Conservation (phyloP, 1,284 basidiomycete species). For the Salmacisia buchloeana region DNA sequence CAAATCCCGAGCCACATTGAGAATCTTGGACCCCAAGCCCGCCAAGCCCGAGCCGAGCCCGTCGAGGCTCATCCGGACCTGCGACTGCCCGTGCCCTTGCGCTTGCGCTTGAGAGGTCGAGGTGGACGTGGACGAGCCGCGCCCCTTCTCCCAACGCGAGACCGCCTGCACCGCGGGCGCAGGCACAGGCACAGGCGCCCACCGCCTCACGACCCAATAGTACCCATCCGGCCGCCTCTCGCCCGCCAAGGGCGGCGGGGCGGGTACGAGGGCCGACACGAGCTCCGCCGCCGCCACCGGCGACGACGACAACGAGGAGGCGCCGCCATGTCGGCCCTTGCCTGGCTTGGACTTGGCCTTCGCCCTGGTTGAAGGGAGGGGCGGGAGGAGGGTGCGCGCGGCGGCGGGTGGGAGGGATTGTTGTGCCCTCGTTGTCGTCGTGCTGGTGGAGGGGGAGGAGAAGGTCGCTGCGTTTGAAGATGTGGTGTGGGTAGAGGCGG, state of each 20-base stretch:
- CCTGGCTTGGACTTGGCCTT: too few species aligned
- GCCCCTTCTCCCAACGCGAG: too few species aligned
- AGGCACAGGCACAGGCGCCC: constrained; percentile 18
- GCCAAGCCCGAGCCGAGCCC: background rate
- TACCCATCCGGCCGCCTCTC: constrained; percentile 34
- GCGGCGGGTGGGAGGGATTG: too few species aligned
- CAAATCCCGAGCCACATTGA: background rate
- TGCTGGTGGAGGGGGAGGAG: too few species aligned
- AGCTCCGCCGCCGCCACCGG: background rate
- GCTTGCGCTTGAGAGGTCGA: too few species aligned
- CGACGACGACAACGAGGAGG: too few species aligned
- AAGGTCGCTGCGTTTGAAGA: background rate
- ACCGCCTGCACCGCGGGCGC: background rate
- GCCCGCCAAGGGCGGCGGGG: constrained; percentile 25
- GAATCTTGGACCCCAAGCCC: background rate
- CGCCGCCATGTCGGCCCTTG: too few species aligned
- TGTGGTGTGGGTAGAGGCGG: background rate
- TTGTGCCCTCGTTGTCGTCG: too few species aligned
- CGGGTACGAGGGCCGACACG: constrained; percentile 24
- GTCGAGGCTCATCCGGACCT: background rate
- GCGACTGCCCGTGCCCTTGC: too few species aligned
- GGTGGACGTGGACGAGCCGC: too few species aligned
- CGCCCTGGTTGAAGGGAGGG: too few species aligned
- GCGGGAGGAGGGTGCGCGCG: too few species aligned
- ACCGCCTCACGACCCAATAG: constrained; percentile 40